A percentile compares a stretch with the other conserved stretches of the same genome.
These are phyloP conservation scores for Rhodamnia rubescens DNA, from an alignment of 345 rosid genomes.

Conservation along the genomic window DNA sequence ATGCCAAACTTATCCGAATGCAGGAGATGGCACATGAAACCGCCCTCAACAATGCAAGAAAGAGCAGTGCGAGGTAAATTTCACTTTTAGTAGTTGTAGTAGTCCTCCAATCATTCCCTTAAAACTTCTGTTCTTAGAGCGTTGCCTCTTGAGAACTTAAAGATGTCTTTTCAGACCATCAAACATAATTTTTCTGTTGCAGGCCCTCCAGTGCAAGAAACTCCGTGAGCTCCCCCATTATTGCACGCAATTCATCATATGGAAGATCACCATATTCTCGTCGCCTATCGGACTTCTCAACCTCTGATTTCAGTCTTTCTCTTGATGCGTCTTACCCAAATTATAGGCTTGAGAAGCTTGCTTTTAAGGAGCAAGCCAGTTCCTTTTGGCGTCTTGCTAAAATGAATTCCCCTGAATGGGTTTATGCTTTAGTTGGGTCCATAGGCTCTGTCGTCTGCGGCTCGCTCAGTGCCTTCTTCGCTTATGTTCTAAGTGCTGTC, in stretches of 20 bases:
- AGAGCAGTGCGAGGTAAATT: slow-evolving; percentile 89
- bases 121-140: background rate
- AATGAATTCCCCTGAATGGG: slow-evolving; percentile 98
- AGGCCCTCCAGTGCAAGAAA: slow-evolving; percentile 98
- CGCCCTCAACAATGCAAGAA: slow-evolving; percentile 83
- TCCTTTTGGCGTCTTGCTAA: slow-evolving; percentile 96
- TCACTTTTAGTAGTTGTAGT: background rate
- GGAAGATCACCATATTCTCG: slow-evolving; percentile 96
- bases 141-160: background rate
- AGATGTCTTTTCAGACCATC: background rate
- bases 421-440: slow-evolving; percentile 79
- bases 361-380: slow-evolving; percentile 93
- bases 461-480: slow-evolving; percentile 89
- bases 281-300: slow-evolving; percentile 90
- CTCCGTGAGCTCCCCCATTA: slow-evolving; percentile 96
- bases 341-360: slow-evolving; percentile 75
- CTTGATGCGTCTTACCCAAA: slow-evolving; percentile 62
- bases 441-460: slow-evolving; percentile 86
- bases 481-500: slow-evolving; percentile 91
- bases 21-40: slow-evolving; percentile 97
- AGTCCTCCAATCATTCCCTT: background rate
- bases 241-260: slow-evolving; percentile 85
- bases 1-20: slow-evolving; percentile 89
- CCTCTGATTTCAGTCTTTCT: slow-evolving; percentile 94
- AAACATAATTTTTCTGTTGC: slow-evolving; percentile 10